Percentiles rank a stretch among this genome's conserved stretches.
phyloP scores from a whole-genome alignment of 345 rosid species.

The Streptanthus diversifolius region DNA sequence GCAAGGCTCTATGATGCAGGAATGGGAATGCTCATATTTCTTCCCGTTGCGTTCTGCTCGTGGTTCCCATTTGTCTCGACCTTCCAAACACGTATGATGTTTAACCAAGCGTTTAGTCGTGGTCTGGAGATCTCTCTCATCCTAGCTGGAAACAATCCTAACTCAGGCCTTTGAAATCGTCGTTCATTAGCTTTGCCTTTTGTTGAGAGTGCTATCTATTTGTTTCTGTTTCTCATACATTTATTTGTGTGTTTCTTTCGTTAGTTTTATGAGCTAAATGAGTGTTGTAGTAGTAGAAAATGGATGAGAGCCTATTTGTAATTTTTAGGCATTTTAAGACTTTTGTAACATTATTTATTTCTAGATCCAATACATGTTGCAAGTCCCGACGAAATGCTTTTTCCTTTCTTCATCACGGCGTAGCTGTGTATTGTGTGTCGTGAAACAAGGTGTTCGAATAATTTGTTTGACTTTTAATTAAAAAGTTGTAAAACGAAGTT shows the following conservation, averaged over 20 bases:
- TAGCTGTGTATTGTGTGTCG: neutral
- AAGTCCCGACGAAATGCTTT: neutral
- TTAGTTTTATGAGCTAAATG: neutral
- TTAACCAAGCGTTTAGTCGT: constrained; percentile 93
- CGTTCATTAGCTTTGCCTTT: neutral
- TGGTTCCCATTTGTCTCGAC: constrained; percentile 98
- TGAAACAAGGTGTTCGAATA: too few relatives aligned
- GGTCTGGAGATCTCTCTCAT: constrained; percentile 93
- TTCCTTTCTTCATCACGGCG: neutral
- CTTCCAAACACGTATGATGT: constrained; percentile 96
- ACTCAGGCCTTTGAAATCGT: constrained; percentile 41
- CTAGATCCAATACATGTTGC: neutral
- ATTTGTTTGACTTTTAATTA: too few relatives aligned
- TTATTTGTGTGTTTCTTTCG: neutral
- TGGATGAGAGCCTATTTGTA: constrained; percentile 10
- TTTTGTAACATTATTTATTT: neutral
- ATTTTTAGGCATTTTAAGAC: neutral
- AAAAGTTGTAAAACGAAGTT: too few relatives aligned
- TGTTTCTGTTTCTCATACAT: neutral
- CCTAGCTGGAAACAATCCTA: constrained; percentile 94
- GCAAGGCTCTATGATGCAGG: constrained; percentile 85
- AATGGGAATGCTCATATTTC: constrained; percentile 92
- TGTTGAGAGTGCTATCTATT: neutral
- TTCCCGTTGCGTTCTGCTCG: constrained; percentile 75
- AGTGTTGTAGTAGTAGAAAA: constrained; percentile 6